Evolutionary conservation across 2,329 filamentous ascomycete species (phyloP).

Genomic region (Colletotrichum simmondsii): DNA sequence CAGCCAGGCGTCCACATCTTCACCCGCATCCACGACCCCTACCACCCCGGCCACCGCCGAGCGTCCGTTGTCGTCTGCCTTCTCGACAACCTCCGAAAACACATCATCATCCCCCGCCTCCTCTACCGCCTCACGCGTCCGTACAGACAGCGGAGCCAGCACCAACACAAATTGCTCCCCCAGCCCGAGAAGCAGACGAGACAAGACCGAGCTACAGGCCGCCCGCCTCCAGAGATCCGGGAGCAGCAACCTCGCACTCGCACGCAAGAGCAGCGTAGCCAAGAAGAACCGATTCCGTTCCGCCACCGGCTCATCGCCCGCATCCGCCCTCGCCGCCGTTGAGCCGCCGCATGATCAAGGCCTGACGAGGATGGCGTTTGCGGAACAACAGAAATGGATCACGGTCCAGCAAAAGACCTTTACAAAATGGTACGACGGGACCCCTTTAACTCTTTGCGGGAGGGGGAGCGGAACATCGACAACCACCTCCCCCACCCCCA

Average conservation of each 20-base stretch:
- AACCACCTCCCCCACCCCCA: slow-evolving; percentile 4
- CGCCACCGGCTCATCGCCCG: slow-evolving; percentile 47
- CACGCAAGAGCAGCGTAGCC: slow-evolving; percentile 39
- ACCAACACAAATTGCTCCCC: slow-evolving; percentile 39
- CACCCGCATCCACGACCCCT: slow-evolving; percentile 41
- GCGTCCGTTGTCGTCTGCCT: slow-evolving; percentile 21
- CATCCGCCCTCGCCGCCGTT: slow-evolving; percentile 56
- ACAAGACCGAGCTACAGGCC: slow-evolving; percentile 62
- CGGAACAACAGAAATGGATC: slow-evolving; percentile 75
- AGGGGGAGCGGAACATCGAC: too few species aligned
- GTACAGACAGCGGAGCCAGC: slow-evolving; percentile 37
- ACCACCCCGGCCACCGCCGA: slow-evolving; percentile 40
- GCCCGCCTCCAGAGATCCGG: slow-evolving; percentile 58
- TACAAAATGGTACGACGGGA: slow-evolving; percentile 79
- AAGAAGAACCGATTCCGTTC: slow-evolving; percentile 48
- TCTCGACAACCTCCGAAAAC: slow-evolving; percentile 29
- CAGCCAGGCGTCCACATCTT: slow-evolving; percentile 36
- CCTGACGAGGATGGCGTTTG: slow-evolving; percentile 70
- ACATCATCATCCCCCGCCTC: slow-evolving; percentile 34
- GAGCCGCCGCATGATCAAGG: slow-evolving; percentile 62
- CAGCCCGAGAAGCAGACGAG: slow-evolving; percentile 51
- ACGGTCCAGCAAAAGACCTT: slow-evolving; percentile 98
- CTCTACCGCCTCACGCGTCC: slow-evolving; percentile 36
- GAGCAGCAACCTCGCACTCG: slow-evolving; percentile 48
- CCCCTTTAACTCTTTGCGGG: slow-evolving; percentile 53